Percentiles rank a stretch among this genome's conserved stretches.
Evolutionary conservation across 371 early-diverging fungal genomes (phyloP).

Genomic region (Syncephalastrum monosporum): DNA sequence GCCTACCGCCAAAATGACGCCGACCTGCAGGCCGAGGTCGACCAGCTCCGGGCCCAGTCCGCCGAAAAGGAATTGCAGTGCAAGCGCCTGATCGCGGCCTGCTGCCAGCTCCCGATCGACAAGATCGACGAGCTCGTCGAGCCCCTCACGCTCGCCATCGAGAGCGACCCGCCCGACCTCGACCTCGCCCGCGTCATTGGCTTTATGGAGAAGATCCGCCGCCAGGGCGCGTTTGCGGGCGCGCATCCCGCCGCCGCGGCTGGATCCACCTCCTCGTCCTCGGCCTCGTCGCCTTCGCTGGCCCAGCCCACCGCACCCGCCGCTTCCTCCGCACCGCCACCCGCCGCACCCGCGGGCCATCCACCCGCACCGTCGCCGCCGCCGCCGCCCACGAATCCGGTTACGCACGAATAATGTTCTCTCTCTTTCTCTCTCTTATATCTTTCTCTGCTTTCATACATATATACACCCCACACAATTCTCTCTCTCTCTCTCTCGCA

Average conservation of each 20-base stretch:
- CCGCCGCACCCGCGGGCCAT: background rate
- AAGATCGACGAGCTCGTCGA: conserved; percentile 65
- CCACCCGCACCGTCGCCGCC: background rate
- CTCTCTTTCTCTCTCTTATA: too few species aligned
- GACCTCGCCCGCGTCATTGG: conserved; percentile 54
- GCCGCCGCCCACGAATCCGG: background rate
- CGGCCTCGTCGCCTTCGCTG: conserved; percentile 8
- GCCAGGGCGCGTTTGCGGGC: conserved; percentile 26
- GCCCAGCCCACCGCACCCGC: background rate
- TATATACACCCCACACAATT: too few species aligned
- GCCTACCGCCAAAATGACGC: conserved; percentile 47
- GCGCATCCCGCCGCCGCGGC: background rate
- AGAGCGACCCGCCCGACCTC: conserved; percentile 65
- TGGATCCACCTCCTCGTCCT: conserved; percentile 2
- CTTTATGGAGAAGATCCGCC: conserved; percentile 51
- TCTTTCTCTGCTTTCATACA: too few species aligned
- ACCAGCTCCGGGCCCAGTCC: conserved; percentile 26
- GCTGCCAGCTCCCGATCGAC: conserved; percentile 65
- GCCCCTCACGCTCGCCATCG: conserved; percentile 65
- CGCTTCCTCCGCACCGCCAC: background rate
- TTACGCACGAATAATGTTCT: too few species aligned
- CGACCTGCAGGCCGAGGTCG: conserved; percentile 39
- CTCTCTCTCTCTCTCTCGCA: too few species aligned
- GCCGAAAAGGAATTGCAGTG: conserved; percentile 59
- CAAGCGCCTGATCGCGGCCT: conserved; percentile 68